Conservation (phyloP, 805 yeast species). For the Lipomyces kockii region DNA sequence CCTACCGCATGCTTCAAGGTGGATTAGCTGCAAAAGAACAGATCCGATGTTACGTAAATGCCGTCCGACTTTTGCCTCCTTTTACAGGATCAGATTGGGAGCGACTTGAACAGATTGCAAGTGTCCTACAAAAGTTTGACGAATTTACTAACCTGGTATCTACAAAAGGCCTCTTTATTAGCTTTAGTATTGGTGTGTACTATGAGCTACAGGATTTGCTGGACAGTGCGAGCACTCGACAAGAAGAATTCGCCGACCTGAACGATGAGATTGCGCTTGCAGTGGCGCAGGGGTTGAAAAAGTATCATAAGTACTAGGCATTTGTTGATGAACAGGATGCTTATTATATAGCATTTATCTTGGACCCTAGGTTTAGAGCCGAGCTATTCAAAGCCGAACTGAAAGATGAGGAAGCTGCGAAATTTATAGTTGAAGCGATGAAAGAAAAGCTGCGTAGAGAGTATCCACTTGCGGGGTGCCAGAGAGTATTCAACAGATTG, state of each 20-base stretch:
- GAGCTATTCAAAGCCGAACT: not conserved
- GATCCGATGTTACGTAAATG: not conserved
- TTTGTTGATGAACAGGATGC: conserved; percentile 1
- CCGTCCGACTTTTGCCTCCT: not conserved
- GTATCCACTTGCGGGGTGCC: conserved; percentile 6
- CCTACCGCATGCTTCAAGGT: conserved; percentile 4
- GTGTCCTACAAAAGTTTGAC: not conserved
- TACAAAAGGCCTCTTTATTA: not conserved
- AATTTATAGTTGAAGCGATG: not conserved
- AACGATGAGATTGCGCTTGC: not conserved
- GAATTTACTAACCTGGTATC: conserved; percentile 2
- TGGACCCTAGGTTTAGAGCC: conserved; percentile 2
- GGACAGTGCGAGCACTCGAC: not conserved
- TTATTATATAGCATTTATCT: not conserved
- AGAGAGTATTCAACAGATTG: not conserved
- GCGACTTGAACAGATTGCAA: not conserved
- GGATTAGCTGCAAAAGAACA: not conserved
- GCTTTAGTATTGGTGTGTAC: not conserved
- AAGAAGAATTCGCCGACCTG: conserved; percentile 1
- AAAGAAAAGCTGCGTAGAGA: conserved; percentile 7
- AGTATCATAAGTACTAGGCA: not conserved
- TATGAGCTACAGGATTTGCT: conserved; percentile 2
- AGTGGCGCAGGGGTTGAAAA: not conserved
- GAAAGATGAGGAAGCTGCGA: conserved; percentile 4
- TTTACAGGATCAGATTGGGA: conserved; percentile 1